phyloP scores from a whole-genome alignment of 2,329 filamentous ascomycete species.

The Beauveria pseudobassiana region DNA sequence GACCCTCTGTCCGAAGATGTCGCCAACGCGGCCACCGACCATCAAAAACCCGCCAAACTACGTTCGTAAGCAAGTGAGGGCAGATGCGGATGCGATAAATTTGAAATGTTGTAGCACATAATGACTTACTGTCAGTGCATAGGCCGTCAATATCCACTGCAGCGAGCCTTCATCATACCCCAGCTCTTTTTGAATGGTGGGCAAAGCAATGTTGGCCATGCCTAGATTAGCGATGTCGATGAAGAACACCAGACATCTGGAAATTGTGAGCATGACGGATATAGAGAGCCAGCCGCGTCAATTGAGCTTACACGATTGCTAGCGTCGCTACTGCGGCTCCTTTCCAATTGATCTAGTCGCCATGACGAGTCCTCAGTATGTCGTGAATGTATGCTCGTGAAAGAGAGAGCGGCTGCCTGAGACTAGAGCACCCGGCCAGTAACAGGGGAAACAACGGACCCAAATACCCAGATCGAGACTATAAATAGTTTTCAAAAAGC shows the following conservation, averaged over 20 bases:
- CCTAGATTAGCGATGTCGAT: conserved; percentile 14
- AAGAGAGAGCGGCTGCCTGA: no score
- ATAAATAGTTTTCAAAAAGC: no score
- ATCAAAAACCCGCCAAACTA: conserved; percentile 13
- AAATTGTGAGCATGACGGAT: neutral
- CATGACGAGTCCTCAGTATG: neutral
- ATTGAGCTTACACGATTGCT: neutral
- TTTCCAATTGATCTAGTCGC: neutral
- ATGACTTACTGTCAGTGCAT: conserved; percentile 9
- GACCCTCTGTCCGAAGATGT: conserved; percentile 12
- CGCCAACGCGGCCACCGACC: conserved; percentile 10
- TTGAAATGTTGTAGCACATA: neutral
- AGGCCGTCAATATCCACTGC: conserved; percentile 13
- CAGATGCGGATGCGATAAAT: neutral
- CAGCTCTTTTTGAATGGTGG: conserved; percentile 12
- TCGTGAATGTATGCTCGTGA: no score
- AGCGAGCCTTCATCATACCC: conserved; percentile 10
- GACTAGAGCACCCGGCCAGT: no score
- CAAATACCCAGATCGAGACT: no score
- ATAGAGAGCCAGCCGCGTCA: neutral
- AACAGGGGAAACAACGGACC: no score
- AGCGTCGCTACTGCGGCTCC: neutral
- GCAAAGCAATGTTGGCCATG: conserved; percentile 14
- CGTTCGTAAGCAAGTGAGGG: neutral
- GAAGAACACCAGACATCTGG: conserved; percentile 12